These are phyloP conservation scores for Penicillium daleae DNA, from an alignment of 495 filamentous ascomycete species.

Conservation along the genomic window DNA sequence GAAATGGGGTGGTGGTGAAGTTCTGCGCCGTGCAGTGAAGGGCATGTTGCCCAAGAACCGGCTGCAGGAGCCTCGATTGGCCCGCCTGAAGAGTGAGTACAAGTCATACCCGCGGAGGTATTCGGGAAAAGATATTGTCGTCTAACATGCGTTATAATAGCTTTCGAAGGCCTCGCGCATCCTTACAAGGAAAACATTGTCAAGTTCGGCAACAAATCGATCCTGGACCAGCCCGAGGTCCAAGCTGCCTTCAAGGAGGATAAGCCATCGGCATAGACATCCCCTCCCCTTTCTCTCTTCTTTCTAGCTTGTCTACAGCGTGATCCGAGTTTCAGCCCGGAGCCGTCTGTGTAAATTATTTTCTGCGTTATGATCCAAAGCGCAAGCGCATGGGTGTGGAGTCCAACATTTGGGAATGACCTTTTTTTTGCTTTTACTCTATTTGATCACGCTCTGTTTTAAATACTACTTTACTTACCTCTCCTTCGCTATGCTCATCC, in stretches of 20 bases:
- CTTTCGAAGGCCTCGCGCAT: constrained; percentile 87
- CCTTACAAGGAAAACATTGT: constrained; percentile 90
- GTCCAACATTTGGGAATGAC: constrained; percentile 39
- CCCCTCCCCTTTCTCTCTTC: constrained; percentile 17
- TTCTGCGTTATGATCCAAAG: constrained; percentile 37
- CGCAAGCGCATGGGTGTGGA: constrained; percentile 56
- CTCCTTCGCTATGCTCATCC: not conserved
- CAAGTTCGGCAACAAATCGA: constrained; percentile 60
- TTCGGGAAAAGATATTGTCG: not conserved
- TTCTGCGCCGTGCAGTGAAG: constrained; percentile 86
- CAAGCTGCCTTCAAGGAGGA: constrained; percentile 50
- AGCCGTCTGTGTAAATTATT: constrained; percentile 37
- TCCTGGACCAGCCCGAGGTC: constrained; percentile 51
- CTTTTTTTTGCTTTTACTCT: constrained; percentile 29
- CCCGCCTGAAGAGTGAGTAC: constrained; percentile 78
- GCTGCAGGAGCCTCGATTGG: constrained; percentile 80
- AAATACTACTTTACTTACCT: not conserved
- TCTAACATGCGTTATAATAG: constrained; percentile 45
- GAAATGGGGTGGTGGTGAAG: constrained; percentile 94
- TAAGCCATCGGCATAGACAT: constrained; percentile 29
- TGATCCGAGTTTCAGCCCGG: constrained; percentile 3
- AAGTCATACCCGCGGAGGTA: not conserved
- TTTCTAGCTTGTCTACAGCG: constrained; percentile 13
- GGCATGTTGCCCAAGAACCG: constrained; percentile 99
- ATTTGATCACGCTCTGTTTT: constrained; percentile 3